Evolutionary conservation across 2,329 filamentous ascomycete genomes (phyloP), one percentile per base, ranked within the genome.

Genomic region (Dothideomycetidae sp.): DNA sequence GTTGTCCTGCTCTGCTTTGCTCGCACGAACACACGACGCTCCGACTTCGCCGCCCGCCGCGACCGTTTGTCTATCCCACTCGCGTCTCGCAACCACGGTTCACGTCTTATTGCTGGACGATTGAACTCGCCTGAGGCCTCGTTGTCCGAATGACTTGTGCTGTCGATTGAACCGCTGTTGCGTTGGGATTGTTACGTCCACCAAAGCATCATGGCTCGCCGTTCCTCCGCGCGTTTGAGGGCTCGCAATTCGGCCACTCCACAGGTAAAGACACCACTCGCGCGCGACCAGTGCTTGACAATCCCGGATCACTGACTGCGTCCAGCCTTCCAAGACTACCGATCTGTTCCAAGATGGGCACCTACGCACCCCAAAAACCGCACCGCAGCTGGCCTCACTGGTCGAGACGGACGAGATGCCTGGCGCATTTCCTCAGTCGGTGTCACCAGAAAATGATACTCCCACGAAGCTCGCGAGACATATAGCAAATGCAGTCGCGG

Each of bases 371-470:
- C 53, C 54, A 5, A 47, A 46, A 15, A 57, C 54, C 3, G 48
- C 52, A 4, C 52, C 55, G 10, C 61, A 55, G 43, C 60, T 71
- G 19, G 46, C 56, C 12, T 54, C 62, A n/a, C 55, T 70, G 13
- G 46, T 58, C 34, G 66, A 71, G 54, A 45, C 42, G 31, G 54
- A 58, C 46, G 63, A 65, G 35, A 58, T 58, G 42, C 54, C 56
- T 10, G 51, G 49, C 31, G 44, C 55, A 23, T 54, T 55, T 30
- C 54, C 52, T 10, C 45, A 48, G 4, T 53, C 54, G 4, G 44
- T 39, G 28, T 43, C 31, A 29, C 32, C 40, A 31, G 34, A 18
- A 39, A 46, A 16, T 40, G 28, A 37, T 40, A 48, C 44, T 44
- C 40, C 33, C 42, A 54, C 51, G 28, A 34, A 28, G 10, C 16